phyloP scores from a whole-genome alignment of 495 filamentous ascomycete species.

The Aspergillus conjunctus region DNA sequence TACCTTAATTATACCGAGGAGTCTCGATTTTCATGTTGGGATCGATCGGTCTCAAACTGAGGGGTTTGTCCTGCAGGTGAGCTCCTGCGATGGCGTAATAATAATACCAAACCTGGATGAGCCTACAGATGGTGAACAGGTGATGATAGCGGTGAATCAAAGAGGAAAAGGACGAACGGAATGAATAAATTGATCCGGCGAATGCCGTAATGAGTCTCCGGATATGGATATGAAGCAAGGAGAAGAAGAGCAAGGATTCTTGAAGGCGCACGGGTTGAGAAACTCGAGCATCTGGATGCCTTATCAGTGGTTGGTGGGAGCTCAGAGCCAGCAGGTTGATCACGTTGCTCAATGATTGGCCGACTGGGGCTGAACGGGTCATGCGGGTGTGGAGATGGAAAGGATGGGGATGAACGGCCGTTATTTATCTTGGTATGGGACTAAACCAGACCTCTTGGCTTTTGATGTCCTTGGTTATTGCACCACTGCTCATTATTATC shows the following conservation, averaged over 20 bases:
- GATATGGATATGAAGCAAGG: background rate
- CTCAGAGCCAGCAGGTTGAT: conserved; percentile 24
- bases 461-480: too few species aligned
- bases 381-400: conserved; percentile 24
- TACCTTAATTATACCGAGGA: conserved; percentile 1
- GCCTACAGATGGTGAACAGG: background rate
- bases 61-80: background rate
- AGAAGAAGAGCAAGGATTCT: background rate
- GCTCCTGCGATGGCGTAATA: background rate
- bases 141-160: conserved; percentile 11
- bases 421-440: background rate
- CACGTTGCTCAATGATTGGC: conserved; percentile 36
- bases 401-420: background rate
- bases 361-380: conserved; percentile 17
- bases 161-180: background rate
- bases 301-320: conserved; percentile 19
- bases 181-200: background rate
- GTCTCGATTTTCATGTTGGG: background rate
- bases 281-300: conserved; percentile 3
- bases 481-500: too few species aligned
- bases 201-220: background rate
- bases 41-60: background rate
- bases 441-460: too few species aligned
- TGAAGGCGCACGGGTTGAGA: background rate
- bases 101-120: background rate